These are phyloP conservation scores for Arthroderma sp. DNA, from an alignment of 2,329 filamentous ascomycete genomes.

Conservation along the genomic window DNA sequence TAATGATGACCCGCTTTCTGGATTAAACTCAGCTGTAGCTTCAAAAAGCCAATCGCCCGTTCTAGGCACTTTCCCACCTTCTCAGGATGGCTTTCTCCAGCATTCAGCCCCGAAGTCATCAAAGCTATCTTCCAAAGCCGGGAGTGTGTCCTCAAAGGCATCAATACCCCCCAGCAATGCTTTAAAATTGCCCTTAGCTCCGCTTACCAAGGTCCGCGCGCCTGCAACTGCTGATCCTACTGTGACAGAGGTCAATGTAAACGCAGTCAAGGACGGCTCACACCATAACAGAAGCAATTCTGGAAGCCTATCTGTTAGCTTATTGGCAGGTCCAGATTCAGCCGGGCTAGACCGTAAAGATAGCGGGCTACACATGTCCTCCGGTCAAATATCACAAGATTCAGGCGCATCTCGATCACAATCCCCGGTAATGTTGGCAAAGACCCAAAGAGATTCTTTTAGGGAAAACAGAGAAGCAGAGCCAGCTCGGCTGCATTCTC, in stretches of 20 bases:
- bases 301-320: constrained; percentile 19
- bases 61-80: constrained; percentile 18
- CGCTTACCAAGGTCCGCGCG: constrained; percentile 23
- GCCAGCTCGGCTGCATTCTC: not conserved
- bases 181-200: constrained; percentile 25
- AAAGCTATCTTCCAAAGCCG: constrained; percentile 29
- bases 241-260: constrained; percentile 34
- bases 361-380: constrained; percentile 15
- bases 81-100: constrained; percentile 17
- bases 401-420: constrained; percentile 18
- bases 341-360: constrained; percentile 20
- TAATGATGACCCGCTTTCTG: constrained; percentile 12
- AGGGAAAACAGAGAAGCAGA: not conserved
- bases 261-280: constrained; percentile 20
- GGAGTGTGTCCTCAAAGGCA: constrained; percentile 30
- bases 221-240: constrained; percentile 30
- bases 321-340: constrained; percentile 19
- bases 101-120: constrained; percentile 19
- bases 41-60: constrained; percentile 28
- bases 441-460: not conserved
- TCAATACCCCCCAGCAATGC: constrained; percentile 25
- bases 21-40: constrained; percentile 20
- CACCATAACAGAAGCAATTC: constrained; percentile 21
- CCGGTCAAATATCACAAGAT: constrained; percentile 21
- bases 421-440: constrained; percentile 23